Base-by-base conservation (phyloP, 2,329 filamentous ascomycete genomes). In the Fusarium anguioides region DNA sequence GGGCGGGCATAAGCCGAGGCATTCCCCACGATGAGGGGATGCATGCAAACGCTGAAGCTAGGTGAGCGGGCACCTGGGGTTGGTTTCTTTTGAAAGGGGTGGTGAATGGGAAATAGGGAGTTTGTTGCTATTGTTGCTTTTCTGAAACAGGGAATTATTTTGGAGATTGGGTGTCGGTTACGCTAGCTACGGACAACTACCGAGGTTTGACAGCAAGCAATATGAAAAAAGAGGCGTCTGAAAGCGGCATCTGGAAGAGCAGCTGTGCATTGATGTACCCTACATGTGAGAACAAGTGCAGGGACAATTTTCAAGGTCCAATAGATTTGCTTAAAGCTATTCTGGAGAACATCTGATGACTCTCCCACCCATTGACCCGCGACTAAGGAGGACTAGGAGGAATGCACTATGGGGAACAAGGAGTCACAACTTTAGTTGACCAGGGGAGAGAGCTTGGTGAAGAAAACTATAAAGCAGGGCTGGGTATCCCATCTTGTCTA, bases 401-500 rank as follows among this genome's bases (percentile, higher is more conserved):
- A 54, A 55, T 41, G 58, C 45, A 60, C 37, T 44, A 56, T 39
- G 45, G 54, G 41, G 45, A 66, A 51, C 58, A 63, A 47, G 53
- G 42, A 60, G 45, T 66, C 52, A 60, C 54, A 48, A 44, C 31
- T 46, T 51, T 21, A 60, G 44, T 29, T n/a, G 35, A 40, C 41
- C 26, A 24, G 48, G 56, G 40, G 24, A 31, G 24, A 31, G 45
- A 51, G 27, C 35, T 33, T 46, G 26, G 31, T 51, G 48, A 40
- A 35, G 46, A 70, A 70, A 73, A 73, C 69, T 73, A 73, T 73
- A 73, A 73, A 73, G 69, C 62, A 68, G 62, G 68, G 69, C 66
- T 60, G 47, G 64, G 55, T 61, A 72, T 60, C 71, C 70, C 60
- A 64, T 72, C 58, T 62, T 64, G 54, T 72, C 67, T 72, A 73